A percentile compares a stretch with the other conserved stretches of the same genome.
These are phyloP conservation scores for Paracoccidioides lutzii DNA, from an alignment of 2,329 filamentous ascomycete species.

Conservation along the genomic window DNA sequence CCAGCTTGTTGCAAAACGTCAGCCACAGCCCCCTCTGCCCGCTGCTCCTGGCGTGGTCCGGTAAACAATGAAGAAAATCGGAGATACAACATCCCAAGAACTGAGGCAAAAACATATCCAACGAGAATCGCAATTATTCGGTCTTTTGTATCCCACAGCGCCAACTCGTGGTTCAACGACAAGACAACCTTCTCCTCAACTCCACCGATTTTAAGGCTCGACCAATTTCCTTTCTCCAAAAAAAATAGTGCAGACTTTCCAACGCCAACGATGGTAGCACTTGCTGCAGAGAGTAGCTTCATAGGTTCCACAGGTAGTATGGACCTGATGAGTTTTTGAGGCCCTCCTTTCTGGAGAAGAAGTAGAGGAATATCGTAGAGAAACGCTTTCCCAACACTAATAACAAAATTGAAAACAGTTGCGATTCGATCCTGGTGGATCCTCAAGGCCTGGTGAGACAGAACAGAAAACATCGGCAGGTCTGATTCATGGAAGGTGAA, in stretches of 20 bases:
- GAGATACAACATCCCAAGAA: slow-evolving; percentile 67
- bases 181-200: slow-evolving; percentile 11
- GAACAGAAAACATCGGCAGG: slow-evolving; percentile 62
- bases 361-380: slow-evolving; percentile 26
- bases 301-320: not conserved
- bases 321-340: slow-evolving; percentile 1
- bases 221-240: slow-evolving; percentile 18
- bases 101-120: slow-evolving; percentile 66
- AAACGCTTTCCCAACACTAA: slow-evolving; percentile 31
- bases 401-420: slow-evolving; percentile 29
- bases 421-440: slow-evolving; percentile 44
- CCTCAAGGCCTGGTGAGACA: slow-evolving; percentile 58
- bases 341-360: slow-evolving; percentile 4
- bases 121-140: slow-evolving; percentile 60
- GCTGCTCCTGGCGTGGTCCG: slow-evolving; percentile 39
- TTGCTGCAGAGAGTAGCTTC: not conserved
- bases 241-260: slow-evolving; percentile 13
- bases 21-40: slow-evolving; percentile 56
- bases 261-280: slow-evolving; percentile 11
- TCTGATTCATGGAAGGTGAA: slow-evolving; percentile 42
- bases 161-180: slow-evolving; percentile 44
- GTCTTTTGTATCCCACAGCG: slow-evolving; percentile 57
- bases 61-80: slow-evolving; percentile 59
- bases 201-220: slow-evolving; percentile 15
- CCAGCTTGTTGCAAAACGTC: slow-evolving; percentile 85